Evolutionary conservation across 208 protist genomes (phyloP).

Genomic region (Leishmania turanica): DNA sequence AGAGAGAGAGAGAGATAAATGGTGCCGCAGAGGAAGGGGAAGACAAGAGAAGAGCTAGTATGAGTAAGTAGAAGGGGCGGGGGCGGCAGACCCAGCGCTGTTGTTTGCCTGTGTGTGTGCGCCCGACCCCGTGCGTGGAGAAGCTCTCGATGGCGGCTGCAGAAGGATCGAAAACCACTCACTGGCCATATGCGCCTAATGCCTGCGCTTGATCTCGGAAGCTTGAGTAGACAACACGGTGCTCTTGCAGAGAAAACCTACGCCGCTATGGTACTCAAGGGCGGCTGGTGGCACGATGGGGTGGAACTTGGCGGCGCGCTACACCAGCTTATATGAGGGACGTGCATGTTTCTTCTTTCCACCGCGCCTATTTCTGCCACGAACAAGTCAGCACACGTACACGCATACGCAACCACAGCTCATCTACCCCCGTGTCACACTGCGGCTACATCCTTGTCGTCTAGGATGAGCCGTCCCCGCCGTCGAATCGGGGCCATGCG

Average conservation of each 20-base stretch:
- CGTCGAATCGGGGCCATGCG: neutral
- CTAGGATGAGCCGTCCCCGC: too few relatives aligned
- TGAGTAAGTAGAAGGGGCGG: neutral
- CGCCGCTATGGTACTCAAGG: neutral
- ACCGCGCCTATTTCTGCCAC: neutral
- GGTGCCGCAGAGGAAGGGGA: neutral
- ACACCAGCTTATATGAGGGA: too few relatives aligned
- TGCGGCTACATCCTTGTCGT: neutral
- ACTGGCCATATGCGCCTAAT: neutral
- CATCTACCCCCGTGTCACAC: neutral
- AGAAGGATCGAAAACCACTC: neutral
- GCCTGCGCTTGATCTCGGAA: neutral
- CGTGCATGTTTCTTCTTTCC: neutral
- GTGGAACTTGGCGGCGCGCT: neutral
- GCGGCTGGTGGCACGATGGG: neutral
- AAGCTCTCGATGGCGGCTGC: neutral
- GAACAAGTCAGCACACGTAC: neutral
- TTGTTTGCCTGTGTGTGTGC: neutral
- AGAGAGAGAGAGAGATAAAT: neutral
- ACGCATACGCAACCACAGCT: neutral
- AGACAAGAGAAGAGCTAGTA: neutral
- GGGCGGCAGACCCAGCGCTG: too few relatives aligned
- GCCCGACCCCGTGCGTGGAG: neutral
- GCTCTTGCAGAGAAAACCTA: neutral
- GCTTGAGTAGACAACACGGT: neutral